Base-by-base conservation (phyloP, 2,329 filamentous ascomycete species). In the Mariannaea elegans region DNA sequence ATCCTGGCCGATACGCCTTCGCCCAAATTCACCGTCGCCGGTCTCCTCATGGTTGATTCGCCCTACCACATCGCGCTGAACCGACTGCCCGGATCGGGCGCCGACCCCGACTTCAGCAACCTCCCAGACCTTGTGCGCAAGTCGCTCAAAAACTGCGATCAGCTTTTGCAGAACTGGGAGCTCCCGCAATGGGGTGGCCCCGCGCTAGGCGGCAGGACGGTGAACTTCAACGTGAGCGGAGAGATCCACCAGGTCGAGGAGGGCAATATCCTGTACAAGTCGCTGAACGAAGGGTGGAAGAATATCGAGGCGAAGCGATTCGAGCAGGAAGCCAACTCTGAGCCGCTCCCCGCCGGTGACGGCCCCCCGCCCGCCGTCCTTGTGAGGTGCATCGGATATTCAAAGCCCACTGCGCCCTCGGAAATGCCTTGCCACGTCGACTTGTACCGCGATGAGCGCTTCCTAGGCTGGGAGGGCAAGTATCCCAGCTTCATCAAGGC, bases 61-160 rank as follows among this genome's bases (percentile, higher is more conserved):
- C 72, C 72, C 4, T 67, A 67, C 54, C 71, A 73, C 47, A 54
- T 69, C 18, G 65, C 72, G 18, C 51, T 62, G 21, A 58, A 53
- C 39, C 61, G 62, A 31, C 19, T 70, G 13, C 50, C 58, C 14
- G 39, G 44, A n/a, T 32, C 59, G 2, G 59, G 54, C 16, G 50
- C 66, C 16, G 62, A 67, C 21, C 51, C 69, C 1, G 51, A 64
- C 39, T 41, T 72, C 19, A 51, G 34, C 24, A 59, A 59, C 19
- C 34, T 74, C 9, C 72, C 72, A 4, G 61, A 66, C 4, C 65
- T 66, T 7, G 67, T 75, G 49, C 64, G 65, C 31, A 70, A 69
- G 46, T 65, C 67, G n/a, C 71, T 74, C 18, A 68, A 70, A 23
- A 71, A 73, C 52, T 73, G 71, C 66, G 65, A 72, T 21, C 54